Conservation (phyloP, 1,139 yeast species). For the Scheffersomyces titani region DNA sequence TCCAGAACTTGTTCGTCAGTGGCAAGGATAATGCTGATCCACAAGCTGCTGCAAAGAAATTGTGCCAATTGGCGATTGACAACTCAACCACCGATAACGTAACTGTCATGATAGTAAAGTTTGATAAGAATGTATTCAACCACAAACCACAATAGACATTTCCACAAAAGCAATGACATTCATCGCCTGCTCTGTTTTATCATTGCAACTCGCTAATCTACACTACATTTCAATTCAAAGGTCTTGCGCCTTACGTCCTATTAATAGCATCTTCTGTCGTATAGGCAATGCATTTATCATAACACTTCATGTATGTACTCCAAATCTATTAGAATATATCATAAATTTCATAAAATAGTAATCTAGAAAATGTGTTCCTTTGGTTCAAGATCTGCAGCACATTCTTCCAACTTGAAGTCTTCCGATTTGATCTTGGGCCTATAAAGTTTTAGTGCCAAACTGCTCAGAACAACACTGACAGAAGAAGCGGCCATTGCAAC, state of each 20-base stretch:
- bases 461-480: slow-evolving; percentile 57
- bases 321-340: background rate
- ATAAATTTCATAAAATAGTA: background rate
- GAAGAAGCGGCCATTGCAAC: slow-evolving; percentile 69
- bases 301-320: background rate
- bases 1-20: slow-evolving; percentile 46
- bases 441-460: slow-evolving; percentile 52
- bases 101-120: slow-evolving; percentile 83
- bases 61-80: slow-evolving; percentile 78
- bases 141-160: background rate
- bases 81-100: slow-evolving; percentile 87
- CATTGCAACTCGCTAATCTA: background rate
- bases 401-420: background rate
- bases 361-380: background rate
- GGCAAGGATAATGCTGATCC: slow-evolving; percentile 45
- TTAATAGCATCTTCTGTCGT: background rate
- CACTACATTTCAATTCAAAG: background rate
- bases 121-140: slow-evolving; percentile 50
- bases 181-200: no score
- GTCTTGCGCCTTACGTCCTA: background rate
- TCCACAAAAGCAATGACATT: background rate
- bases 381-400: background rate
- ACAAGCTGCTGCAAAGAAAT: slow-evolving; percentile 62
- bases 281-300: background rate
- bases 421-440: slow-evolving; percentile 33